These are phyloP conservation scores for Austropuccinia psidii DNA, from an alignment of 1,284 basidiomycete genomes.

Conservation along the genomic window DNA sequence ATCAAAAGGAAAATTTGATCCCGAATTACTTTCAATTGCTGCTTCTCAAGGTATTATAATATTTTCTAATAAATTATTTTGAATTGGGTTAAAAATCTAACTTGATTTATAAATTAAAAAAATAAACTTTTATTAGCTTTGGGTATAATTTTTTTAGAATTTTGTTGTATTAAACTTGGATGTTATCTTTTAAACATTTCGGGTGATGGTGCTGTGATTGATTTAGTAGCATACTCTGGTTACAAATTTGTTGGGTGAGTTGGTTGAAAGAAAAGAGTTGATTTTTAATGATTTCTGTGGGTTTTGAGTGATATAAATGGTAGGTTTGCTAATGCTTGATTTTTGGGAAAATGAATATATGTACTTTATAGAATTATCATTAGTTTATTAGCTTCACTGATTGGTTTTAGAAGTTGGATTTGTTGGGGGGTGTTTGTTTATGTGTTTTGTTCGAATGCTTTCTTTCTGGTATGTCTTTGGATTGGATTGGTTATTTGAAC, in stretches of 20 bases:
- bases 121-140: slow-evolving; percentile 7
- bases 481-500: background rate
- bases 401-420: slow-evolving; percentile 58
- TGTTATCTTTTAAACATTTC: slow-evolving; percentile 84
- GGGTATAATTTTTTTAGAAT: slow-evolving; percentile 67
- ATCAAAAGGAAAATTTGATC: slow-evolving; percentile 73
- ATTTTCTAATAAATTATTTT: background rate
- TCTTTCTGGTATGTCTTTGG: slow-evolving; percentile 86
- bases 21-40: slow-evolving; percentile 77
- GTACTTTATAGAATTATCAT: slow-evolving; percentile 60
- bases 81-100: background rate
- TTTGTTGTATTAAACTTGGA: slow-evolving; percentile 76
- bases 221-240: slow-evolving; percentile 66
- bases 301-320: too few species aligned
- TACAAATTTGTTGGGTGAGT: slow-evolving; percentile 93
- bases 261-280: too few species aligned
- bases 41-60: slow-evolving; percentile 64
- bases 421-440: slow-evolving; percentile 72
- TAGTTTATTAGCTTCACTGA: slow-evolving; percentile 59
- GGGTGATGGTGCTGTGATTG: slow-evolving; percentile 60
- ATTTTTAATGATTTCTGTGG: too few species aligned
- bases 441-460: slow-evolving; percentile 76
- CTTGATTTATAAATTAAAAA: background rate
- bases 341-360: too few species aligned
- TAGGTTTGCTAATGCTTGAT: too few species aligned